Conservation (phyloP, 2,329 filamentous ascomycete genomes). For the Phaeosphaeriaceae sp. region DNA sequence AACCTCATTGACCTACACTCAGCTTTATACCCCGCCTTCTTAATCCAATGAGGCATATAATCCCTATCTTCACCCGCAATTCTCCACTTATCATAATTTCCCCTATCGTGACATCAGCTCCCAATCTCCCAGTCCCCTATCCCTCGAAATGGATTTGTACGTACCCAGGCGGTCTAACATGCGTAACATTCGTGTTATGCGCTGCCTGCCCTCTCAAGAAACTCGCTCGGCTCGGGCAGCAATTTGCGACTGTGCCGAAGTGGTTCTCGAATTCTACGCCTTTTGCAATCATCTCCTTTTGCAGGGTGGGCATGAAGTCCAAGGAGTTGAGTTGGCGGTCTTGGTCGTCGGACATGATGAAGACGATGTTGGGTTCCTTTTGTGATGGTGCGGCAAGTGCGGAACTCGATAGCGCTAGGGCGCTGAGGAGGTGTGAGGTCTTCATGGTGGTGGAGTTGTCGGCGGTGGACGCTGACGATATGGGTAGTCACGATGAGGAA, state of each 20-base stretch:
- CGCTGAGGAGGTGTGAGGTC: neutral
- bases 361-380: constrained; percentile 64
- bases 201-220: neutral
- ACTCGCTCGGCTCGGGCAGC: constrained; percentile 62
- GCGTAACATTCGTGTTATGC: neutral
- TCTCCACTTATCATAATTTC: neutral
- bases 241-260: constrained; percentile 72
- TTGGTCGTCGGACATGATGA: constrained; percentile 74
- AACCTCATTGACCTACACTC: neutral
- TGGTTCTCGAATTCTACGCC: constrained; percentile 69
- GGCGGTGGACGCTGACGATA: too few relatives aligned
- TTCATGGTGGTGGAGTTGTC: neutral
- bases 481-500: neutral
- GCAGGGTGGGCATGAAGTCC: constrained; percentile 66
- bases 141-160: neutral
- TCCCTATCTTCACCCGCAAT: neutral
- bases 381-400: neutral
- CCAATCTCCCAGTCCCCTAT: too few relatives aligned
- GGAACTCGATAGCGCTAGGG: neutral
- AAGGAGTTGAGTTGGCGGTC: constrained; percentile 69
- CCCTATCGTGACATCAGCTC: neutral
- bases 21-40: neutral
- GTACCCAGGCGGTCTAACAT: neutral
- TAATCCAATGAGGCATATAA: neutral
- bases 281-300: constrained; percentile 64